Conservation (phyloP, 2,329 filamentous ascomycete genomes). For the Akanthomyces lecanii region DNA sequence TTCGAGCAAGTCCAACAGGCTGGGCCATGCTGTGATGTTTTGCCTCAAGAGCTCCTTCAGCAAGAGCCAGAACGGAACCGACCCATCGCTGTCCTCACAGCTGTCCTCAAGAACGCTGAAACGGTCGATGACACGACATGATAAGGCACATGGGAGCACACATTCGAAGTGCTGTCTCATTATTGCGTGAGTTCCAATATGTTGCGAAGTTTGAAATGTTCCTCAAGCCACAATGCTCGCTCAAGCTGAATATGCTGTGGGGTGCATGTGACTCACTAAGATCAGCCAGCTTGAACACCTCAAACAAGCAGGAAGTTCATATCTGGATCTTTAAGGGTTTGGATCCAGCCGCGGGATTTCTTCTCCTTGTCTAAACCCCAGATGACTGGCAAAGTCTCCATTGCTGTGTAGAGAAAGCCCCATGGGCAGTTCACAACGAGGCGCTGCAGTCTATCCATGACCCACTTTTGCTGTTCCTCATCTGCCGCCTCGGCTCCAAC, state of each 20-base stretch:
- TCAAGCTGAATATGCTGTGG: neutral
- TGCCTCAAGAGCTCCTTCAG: slow-evolving; percentile 23
- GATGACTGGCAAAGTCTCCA: slow-evolving; percentile 41
- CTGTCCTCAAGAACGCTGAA: slow-evolving; percentile 26
- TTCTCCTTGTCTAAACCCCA: slow-evolving; percentile 37
- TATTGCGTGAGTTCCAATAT: neutral
- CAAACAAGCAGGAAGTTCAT: slow-evolving; percentile 43
- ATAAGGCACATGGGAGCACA: slow-evolving; percentile 18
- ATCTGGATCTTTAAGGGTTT: slow-evolving; percentile 38
- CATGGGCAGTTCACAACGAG: slow-evolving; percentile 41
- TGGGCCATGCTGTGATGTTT: slow-evolving; percentile 10
- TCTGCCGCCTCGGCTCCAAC: slow-evolving; percentile 49
- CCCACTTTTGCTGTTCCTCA: slow-evolving; percentile 41
- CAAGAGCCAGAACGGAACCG: slow-evolving; percentile 26
- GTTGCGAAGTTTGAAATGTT: neutral
- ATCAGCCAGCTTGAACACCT: slow-evolving; percentile 15
- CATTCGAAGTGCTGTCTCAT: neutral
- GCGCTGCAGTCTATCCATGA: slow-evolving; percentile 40
- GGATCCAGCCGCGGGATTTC: slow-evolving; percentile 37
- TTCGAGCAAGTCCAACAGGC: slow-evolving; percentile 27
- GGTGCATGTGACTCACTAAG: neutral
- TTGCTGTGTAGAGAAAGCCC: slow-evolving; percentile 46
- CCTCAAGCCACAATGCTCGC: neutral
- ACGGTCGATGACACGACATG: slow-evolving; percentile 25
- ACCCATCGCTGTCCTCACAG: slow-evolving; percentile 24